Evolutionary conservation across 2,329 filamentous ascomycete genomes (phyloP), one percentile per base, ranked within the genome.

Genomic region (Colletotrichum endophyticum): DNA sequence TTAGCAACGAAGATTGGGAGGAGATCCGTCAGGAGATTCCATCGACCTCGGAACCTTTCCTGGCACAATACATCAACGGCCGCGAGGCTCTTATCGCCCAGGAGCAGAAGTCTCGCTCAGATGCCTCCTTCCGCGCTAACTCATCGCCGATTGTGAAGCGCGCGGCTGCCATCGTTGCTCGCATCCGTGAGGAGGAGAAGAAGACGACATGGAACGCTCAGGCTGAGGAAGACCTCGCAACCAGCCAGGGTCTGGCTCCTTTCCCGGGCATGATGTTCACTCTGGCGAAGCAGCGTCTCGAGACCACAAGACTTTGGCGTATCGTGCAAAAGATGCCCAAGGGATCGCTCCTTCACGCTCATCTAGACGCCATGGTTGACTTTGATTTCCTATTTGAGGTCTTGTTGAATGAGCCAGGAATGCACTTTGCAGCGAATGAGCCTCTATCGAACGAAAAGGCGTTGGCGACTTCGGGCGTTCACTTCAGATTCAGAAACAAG

Each of bases 241-340:
- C 90, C 72, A 86, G 91, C 75, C 86, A 84, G 39, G 82, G 91
- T 79, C 89, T 90, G 73, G 91, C 92, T 70, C 86, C 95, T 28
- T 94, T 93, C 81, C 94, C 94, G 1, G 95, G 95, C 6, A 96
- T 96, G 92, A 95, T 96, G 93, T 97, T 96, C 84, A 92, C 90
- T 6, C 89, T 95, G 22, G 95, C 94, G 76, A 95, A 94, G 83
- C 90, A 91, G 36, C 90, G 91, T 25, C 95, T 96, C 91, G 94
- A 96, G 84, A 89, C 89, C 78, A 96, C 94, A 22, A 92, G 92
- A 81, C 87, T 98, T 28, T 98, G 94, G 94, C 89, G 91, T 79
- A 95, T 98, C 78, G 89, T 96, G 15, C 90, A 92, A 78, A 90
- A 88, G 79, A 94, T 98, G 93, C 95, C 95, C 22, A 98, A 98